A percentile compares a stretch with the other conserved stretches of the same genome.
phyloP scores from a whole-genome alignment of 495 filamentous ascomycete genomes.

The Neurospora sp. region DNA sequence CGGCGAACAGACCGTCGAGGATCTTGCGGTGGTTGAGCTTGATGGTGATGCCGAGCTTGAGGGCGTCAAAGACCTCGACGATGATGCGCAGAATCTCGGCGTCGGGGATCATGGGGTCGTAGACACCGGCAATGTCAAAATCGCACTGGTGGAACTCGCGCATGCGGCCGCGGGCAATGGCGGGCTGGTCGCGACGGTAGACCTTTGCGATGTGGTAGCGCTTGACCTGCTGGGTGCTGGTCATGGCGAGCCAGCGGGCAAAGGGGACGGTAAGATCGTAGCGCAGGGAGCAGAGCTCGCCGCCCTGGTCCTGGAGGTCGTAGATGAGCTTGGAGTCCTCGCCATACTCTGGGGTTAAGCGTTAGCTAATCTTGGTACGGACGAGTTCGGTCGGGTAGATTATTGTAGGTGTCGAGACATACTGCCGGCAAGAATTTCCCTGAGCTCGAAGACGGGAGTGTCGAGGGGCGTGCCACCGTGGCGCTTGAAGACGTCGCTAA shows the following conservation, averaged over 20 bases:
- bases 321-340: constrained; percentile 85
- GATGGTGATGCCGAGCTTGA: constrained; percentile 63
- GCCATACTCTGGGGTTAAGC: constrained; percentile 59
- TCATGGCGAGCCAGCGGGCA: constrained; percentile 85
- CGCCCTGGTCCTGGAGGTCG: constrained; percentile 80
- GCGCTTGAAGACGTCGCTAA: constrained; percentile 25
- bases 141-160: constrained; percentile 98
- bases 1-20: constrained; percentile 82
- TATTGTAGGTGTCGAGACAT: not conserved
- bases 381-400: constrained; percentile 28
- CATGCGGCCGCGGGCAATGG: constrained; percentile 57
- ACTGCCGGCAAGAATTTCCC: constrained; percentile 61
- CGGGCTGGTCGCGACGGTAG: constrained; percentile 41
- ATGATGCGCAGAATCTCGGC: constrained; percentile 84
- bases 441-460: constrained; percentile 42
- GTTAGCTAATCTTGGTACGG: constrained; percentile 56
- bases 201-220: constrained; percentile 90
- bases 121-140: constrained; percentile 86
- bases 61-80: constrained; percentile 73
- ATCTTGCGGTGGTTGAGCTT: constrained; percentile 96
- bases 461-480: constrained; percentile 34
- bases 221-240: constrained; percentile 68
- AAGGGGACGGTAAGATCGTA: constrained; percentile 95
- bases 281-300: constrained; percentile 71
- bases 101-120: constrained; percentile 92